A percentile compares a stretch with the other conserved stretches of the same genome.
Conservation (phyloP, 345 rosid species). For the Clausena lansium region DNA sequence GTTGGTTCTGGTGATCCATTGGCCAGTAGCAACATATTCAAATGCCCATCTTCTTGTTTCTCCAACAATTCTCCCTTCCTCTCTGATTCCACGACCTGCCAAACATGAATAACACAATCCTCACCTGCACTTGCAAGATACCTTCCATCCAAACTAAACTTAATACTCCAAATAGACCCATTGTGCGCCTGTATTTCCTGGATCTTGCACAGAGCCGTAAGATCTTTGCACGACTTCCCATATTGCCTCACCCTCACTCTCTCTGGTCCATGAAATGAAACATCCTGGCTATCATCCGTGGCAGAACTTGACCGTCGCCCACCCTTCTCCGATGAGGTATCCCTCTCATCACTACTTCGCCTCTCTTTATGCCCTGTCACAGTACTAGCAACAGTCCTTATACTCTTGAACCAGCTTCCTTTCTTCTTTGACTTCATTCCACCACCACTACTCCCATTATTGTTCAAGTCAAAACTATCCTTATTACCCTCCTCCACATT, state of each 20-base stretch:
- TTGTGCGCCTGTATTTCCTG: constrained; percentile 94
- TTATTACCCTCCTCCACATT: constrained; percentile 69
- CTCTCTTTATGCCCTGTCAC: constrained; percentile 70
- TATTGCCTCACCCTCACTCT: constrained; percentile 84
- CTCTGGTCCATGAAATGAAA: constrained; percentile 80
- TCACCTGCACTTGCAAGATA: constrained; percentile 98
- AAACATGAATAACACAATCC: constrained; percentile 81
- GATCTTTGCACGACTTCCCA: constrained; percentile 79
- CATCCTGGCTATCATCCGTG: constrained; percentile 92
- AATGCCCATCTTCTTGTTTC: constrained; percentile 65
- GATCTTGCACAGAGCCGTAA: constrained; percentile 75
- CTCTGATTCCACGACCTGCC: constrained; percentile 75
- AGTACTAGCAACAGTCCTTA: constrained; percentile 69
- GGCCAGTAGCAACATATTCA: constrained; percentile 47
- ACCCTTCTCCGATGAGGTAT: constrained; percentile 85
- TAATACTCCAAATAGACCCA: constrained; percentile 93
- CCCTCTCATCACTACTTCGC: constrained; percentile 87
- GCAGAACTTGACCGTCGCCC: constrained; percentile 94
- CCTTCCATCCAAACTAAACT: constrained; percentile 91
- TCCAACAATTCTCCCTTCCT: constrained; percentile 88
- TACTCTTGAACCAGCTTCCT: constrained; percentile 76
- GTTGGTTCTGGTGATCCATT: constrained; percentile 85
- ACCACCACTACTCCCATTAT: constrained; percentile 31
- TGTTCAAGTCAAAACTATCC: constrained; percentile 38
- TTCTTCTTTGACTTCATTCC: constrained; percentile 67